Conservation (phyloP, 306 rosid genomes). For the Coriaria nepalensis region DNA sequence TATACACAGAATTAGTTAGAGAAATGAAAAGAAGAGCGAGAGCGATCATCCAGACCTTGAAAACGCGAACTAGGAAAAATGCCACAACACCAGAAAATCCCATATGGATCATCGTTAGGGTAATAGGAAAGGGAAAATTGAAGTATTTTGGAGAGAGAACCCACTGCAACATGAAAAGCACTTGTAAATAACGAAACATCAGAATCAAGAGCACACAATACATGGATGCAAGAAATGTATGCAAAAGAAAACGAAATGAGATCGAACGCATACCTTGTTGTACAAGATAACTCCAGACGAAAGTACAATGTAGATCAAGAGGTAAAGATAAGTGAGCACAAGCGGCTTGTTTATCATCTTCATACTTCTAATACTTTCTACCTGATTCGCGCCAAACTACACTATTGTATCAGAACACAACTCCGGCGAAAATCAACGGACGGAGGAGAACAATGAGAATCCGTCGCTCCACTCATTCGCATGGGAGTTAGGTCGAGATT, state of each 20-base stretch:
- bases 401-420: too few species aligned
- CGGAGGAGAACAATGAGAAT: too few species aligned
- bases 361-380: too few species aligned
- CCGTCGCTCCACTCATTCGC: too few species aligned
- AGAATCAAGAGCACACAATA: background rate
- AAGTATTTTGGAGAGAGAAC: slow-evolving; percentile 88
- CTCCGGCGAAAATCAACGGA: too few species aligned
- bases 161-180: slow-evolving; percentile 48
- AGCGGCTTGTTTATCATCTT: slow-evolving; percentile 70
- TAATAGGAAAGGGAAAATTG: slow-evolving; percentile 81
- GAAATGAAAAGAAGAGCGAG: background rate
- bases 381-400: too few species aligned
- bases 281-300: slow-evolving; percentile 88
- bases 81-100: slow-evolving; percentile 87
- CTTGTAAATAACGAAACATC: background rate
- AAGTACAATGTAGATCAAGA: slow-evolving; percentile 65
- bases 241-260: background rate
- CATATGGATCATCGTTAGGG: slow-evolving; percentile 98
- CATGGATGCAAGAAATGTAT: background rate
- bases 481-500: too few species aligned
- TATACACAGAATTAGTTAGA: background rate
- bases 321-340: slow-evolving; percentile 67
- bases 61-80: slow-evolving; percentile 75
- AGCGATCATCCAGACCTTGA: slow-evolving; percentile 47
- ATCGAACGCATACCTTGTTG: slow-evolving; percentile 53